A percentile compares a stretch with the other conserved stretches of the same genome.
phyloP scores from a whole-genome alignment of 768 basidiomycete genomes.

The Rhodotorula paludigena region DNA sequence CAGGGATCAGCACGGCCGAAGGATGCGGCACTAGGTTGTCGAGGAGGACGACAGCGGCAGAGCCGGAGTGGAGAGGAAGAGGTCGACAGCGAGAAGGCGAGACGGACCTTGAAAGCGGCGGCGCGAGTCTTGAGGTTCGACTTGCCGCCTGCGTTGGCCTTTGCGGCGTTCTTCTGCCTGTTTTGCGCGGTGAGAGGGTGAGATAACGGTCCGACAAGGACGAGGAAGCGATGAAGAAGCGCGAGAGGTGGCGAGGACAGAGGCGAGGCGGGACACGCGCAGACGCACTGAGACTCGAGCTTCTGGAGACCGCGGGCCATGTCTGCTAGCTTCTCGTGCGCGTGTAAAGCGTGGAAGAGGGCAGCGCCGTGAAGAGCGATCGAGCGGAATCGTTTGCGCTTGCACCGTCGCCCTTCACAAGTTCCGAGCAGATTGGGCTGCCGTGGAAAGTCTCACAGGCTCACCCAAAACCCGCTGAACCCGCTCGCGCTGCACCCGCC shows the following conservation, averaged over 20 bases:
- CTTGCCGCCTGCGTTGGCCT: conserved; percentile 4
- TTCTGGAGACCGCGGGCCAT: conserved; percentile 12
- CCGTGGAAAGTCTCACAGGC: too few relatives aligned
- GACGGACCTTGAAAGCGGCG: conserved; percentile 6
- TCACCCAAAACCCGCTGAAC: too few relatives aligned
- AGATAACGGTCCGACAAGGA: not conserved
- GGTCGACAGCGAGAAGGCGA: not conserved
- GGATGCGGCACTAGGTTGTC: not conserved
- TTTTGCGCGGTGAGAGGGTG: not conserved
- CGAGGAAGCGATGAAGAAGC: not conserved
- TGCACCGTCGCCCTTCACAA: too few relatives aligned
- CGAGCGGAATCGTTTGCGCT: too few relatives aligned
- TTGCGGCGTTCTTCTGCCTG: not conserved
- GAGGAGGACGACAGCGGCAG: not conserved
- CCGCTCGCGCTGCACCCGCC: too few relatives aligned
- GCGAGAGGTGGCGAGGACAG: too few relatives aligned
- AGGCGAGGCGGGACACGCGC: not conserved
- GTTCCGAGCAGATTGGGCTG: too few relatives aligned
- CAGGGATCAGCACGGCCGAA: too few relatives aligned
- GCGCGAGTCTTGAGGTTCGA: conserved; percentile 1
- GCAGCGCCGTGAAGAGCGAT: too few relatives aligned
- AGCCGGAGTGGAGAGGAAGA: too few relatives aligned
- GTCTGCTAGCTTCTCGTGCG: not conserved
- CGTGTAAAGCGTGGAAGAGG: not conserved
- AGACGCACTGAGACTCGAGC: conserved; percentile 3